Percentiles rank a stretch among this genome's conserved stretches.
Conservation (phyloP, 768 basidiomycete species). For the Rhodocollybia butyracea region DNA sequence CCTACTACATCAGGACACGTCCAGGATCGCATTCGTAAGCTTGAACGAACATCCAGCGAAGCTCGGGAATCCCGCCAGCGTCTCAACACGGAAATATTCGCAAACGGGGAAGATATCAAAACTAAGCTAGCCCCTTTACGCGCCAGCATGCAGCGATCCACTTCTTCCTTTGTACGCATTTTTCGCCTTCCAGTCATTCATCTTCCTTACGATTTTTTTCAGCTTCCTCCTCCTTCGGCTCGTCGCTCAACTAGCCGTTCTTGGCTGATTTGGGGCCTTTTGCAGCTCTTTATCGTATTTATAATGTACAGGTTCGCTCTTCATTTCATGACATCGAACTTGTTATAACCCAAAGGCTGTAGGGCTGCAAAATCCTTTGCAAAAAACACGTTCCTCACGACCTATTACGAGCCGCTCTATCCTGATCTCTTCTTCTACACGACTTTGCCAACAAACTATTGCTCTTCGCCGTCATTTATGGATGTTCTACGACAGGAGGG, state of each 20-base stretch:
- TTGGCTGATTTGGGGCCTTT: slow-evolving; percentile 32
- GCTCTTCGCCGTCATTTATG: slow-evolving; percentile 33
- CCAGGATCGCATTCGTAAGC: slow-evolving; percentile 41
- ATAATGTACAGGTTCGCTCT: slow-evolving; percentile 56
- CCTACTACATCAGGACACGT: slow-evolving; percentile 22
- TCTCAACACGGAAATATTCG: slow-evolving; percentile 30
- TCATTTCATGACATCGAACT: not conserved
- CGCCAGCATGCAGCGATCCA: slow-evolving; percentile 27
- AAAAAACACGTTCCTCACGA: slow-evolving; percentile 60
- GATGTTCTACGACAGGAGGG: slow-evolving; percentile 38
- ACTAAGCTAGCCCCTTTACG: slow-evolving; percentile 29
- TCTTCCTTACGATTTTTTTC: not conserved
- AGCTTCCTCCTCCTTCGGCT: not conserved
- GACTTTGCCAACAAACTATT: slow-evolving; percentile 36
- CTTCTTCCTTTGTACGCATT: not conserved
- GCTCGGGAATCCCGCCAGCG: slow-evolving; percentile 48
- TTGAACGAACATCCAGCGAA: slow-evolving; percentile 50
- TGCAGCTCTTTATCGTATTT: slow-evolving; percentile 45
- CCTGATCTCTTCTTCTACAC: slow-evolving; percentile 62
- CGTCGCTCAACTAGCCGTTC: slow-evolving; percentile 19
- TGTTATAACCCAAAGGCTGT: not conserved
- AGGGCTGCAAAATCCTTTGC: slow-evolving; percentile 49
- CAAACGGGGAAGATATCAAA: slow-evolving; percentile 21
- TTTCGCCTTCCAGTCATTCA: slow-evolving; percentile 3
- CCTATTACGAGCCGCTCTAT: slow-evolving; percentile 77